Evolutionary conservation across 2,329 filamentous ascomycete species (phyloP), one percentile per base, ranked within the genome.

Genomic region (Cercospora zeina): DNA sequence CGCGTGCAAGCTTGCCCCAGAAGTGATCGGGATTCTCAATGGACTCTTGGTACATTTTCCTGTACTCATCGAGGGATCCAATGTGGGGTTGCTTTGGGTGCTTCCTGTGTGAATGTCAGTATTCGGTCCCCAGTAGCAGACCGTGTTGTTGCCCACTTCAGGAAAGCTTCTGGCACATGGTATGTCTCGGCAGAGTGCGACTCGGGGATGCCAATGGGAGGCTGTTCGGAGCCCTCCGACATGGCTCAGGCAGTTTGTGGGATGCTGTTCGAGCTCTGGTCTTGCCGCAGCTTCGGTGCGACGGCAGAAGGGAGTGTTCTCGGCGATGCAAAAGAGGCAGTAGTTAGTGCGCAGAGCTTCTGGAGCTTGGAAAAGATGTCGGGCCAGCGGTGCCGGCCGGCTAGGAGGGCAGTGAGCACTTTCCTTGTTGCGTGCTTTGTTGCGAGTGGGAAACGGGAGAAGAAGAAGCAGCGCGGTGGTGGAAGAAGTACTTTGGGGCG

Each of bases 11-110:
- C 68, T 84, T 84, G 65, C 83, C 92, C 93, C 93, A 99, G 82
- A 97, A 99, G 77, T 89, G 87, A 67, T 93, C 81, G 54, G 95
- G 93, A 71, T 95, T 82, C 70, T 88, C 88, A 75, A 99, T 97
- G 53, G 95, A 99, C 80, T 99, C 83, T 72, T 87, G 85, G 77
- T 88, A 88, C 70, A 88, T 79, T 73, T 82, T 77, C 76, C 85
- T 81, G 79, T 88, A 88, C 72, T 87, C 80, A 63, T 86, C 83
- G 53, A 88, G 73, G 69, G 81, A 80, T 67, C 82, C 80, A 59
- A 88, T 70, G 74, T 88, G 85, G 47, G 85, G 82, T 70, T 82
- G 83, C 60, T 78, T 78, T 8, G 85, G 84, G 74, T 87, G 85
- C 73, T 87, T 87, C 45, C 81, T 83, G 73, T 58, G 59, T 57